These are phyloP conservation scores for Cicer cuneatum DNA, from an alignment of 306 rosid genomes.

Conservation along the genomic window DNA sequence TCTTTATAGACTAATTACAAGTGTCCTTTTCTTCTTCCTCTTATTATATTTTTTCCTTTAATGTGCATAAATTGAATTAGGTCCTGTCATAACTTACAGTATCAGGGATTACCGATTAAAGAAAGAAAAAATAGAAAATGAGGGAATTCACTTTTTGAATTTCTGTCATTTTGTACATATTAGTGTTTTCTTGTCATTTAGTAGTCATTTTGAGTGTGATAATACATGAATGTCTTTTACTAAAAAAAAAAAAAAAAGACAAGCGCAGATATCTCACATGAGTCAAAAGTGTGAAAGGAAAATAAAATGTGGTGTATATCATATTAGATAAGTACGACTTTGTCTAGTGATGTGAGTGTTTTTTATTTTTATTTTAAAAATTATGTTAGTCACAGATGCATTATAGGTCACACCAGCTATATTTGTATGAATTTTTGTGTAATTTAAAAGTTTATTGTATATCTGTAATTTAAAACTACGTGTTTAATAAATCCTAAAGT, in stretches of 20 bases:
- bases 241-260: slow-evolving; percentile 17
- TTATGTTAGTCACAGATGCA: no score
- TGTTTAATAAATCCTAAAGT: no score
- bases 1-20: neutral
- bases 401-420: rapidly evolving
- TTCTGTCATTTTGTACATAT: slow-evolving; percentile 30
- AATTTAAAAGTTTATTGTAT: no score
- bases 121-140: slow-evolving; percentile 14
- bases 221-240: slow-evolving; percentile 39
- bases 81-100: slow-evolving; percentile 26
- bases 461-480: no score
- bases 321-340: slow-evolving; percentile 14
- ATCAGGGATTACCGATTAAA: slow-evolving; percentile 6
- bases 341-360: slow-evolving; percentile 37
- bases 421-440: no score
- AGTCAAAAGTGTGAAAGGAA: slow-evolving; percentile 40
- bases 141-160: slow-evolving; percentile 34
- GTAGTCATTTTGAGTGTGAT: slow-evolving; percentile 44
- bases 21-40: neutral
- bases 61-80: slow-evolving; percentile 27
- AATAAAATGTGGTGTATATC: slow-evolving; percentile 32
- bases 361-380: no score
- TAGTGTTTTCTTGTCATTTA: slow-evolving; percentile 51
- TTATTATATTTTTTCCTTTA: neutral
- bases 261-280: slow-evolving; percentile 32